A percentile compares a stretch with the other conserved stretches of the same genome.
phyloP scores from a whole-genome alignment of 2,329 filamentous ascomycete species.

The Botrytis porri region DNA sequence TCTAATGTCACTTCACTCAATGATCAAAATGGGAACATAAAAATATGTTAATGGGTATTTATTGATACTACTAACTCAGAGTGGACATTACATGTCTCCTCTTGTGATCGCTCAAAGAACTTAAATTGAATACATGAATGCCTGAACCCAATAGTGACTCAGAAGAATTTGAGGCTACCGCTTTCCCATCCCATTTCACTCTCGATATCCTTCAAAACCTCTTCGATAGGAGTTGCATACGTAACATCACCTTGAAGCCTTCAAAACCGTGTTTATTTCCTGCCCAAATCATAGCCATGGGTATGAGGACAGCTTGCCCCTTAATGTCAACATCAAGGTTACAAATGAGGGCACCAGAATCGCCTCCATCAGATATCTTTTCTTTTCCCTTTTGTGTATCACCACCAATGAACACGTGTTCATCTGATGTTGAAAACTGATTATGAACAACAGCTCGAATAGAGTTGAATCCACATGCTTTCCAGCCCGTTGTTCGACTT shows the following conservation, averaged over 20 bases:
- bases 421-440: neutral
- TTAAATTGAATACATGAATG: neutral
- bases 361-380: neutral
- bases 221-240: neutral
- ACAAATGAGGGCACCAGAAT: neutral
- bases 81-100: neutral
- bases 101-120: neutral
- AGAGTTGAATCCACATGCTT: neutral
- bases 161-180: neutral
- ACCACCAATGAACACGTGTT: neutral
- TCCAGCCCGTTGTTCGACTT: neutral
- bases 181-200: neutral
- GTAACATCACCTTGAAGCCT: neutral
- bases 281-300: neutral
- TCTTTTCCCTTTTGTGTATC: neutral
- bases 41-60: neutral
- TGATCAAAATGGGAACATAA: neutral
- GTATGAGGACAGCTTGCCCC: neutral
- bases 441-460: neutral
- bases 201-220: neutral
- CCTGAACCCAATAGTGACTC: neutral
- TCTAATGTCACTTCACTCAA: neutral
- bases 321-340: neutral
- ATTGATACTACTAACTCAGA: neutral
- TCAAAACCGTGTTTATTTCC: neutral